Evolutionary conservation across 2,329 filamentous ascomycete genomes (phyloP), one percentile per base, ranked within the genome.

Genomic region (Trichoderma endophyticum): DNA sequence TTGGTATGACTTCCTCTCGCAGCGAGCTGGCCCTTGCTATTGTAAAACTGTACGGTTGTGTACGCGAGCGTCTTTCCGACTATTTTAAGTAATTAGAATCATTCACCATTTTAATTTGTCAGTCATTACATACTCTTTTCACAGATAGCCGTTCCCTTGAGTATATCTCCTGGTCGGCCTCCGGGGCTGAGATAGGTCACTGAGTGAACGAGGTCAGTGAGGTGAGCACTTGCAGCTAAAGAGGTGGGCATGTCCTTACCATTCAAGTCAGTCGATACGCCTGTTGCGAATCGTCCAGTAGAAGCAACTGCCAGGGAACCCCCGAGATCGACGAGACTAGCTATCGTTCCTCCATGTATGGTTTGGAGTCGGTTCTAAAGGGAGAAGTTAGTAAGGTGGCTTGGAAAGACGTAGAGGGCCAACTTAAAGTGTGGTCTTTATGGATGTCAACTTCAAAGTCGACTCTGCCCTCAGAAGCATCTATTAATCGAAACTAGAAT

Each of bases 341-440:
- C 93, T 32, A 95, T 90, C 0, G 92, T 93, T 4, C 93, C 93
- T 21, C 93, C 93, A 77, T 95, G 93, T 32, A 95, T 86, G 43
- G 91, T 94, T 68, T 90, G 87, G 0, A 95, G 84, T 1, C 93
- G 90, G 78, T 95, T 95, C 91, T 94, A 26, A 21, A 51, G 0
- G 36, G 18, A 8, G 9, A 32, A 11, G 57, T 30, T 9, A 6
- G 39, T 70, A 9, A 39, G 67, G 9, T 4, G 6, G 21, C 24
- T 18, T 24, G 9, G 9, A 28, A 11, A 7, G 39, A 62, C 11
- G 9, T 6, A 3, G 11, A 12, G 21, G 30, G 15, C 8, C 15
- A 24, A 75, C 85, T 73, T 78, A 93, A 92, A 1, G 92, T 94
- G 77, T 95, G 93, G 73, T 94, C 87, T 74, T 91, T 90, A 67